phyloP scores from a whole-genome alignment of 1,284 basidiomycete species.

The Microbotryum lychnidis-dioicae region DNA sequence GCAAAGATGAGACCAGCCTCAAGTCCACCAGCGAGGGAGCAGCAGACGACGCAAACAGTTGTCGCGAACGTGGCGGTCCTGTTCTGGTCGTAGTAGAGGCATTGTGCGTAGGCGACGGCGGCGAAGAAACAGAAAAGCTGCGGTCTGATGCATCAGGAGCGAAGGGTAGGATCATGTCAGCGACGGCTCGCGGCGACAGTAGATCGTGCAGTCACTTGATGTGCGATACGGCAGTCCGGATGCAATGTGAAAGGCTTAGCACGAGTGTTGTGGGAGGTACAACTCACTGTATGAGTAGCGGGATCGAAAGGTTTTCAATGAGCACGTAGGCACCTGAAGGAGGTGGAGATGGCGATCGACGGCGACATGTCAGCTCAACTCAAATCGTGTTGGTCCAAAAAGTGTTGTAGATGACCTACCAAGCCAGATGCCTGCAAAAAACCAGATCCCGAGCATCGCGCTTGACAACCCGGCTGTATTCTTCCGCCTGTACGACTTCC shows the following conservation, averaged over 20 bases:
- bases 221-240: too few relatives aligned
- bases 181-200: neutral
- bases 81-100: conserved; percentile 14
- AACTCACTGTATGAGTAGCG: conserved; percentile 12
- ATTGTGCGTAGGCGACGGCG: conserved; percentile 12
- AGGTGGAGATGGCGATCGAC: too few relatives aligned
- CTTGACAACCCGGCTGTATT: conserved; percentile 12
- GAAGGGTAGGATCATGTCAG: neutral
- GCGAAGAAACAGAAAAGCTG: conserved; percentile 13
- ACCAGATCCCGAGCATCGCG: conserved; percentile 10
- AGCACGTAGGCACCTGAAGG: neutral
- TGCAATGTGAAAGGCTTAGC: too few relatives aligned
- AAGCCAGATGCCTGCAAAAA: conserved; percentile 7
- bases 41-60: neutral
- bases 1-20: conserved; percentile 13
- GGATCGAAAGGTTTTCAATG: conserved; percentile 7
- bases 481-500: conserved; percentile 8
- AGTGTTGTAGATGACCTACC: neutral
- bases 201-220: too few relatives aligned
- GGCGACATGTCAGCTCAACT: too few relatives aligned
- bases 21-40: conserved; percentile 5
- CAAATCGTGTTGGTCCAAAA: too few relatives aligned
- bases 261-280: too few relatives aligned
- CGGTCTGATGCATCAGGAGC: neutral
- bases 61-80: neutral